Base-by-base conservation (phyloP, 108 stramenopile species). In the Parmales sp. region DNA sequence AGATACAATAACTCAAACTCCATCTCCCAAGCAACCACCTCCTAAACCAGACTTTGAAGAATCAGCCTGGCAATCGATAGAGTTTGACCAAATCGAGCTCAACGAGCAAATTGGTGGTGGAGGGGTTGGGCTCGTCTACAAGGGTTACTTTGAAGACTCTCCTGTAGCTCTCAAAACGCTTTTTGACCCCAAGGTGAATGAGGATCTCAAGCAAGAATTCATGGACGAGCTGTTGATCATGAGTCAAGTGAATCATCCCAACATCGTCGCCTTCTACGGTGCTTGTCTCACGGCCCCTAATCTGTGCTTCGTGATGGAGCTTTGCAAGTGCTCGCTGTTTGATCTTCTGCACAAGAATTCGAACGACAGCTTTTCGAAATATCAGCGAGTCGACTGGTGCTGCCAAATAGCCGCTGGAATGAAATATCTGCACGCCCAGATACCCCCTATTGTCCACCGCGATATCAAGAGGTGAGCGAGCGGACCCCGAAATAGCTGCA, bases 81-180 rank as follows among this genome's bases (percentile, higher is more conserved):
- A n/a, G n/a, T n/a, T n/a, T n/a, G n/a, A n/a, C n/a, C n/a, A n/a
- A n/a, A n/a, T n/a, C n/a, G n/a, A n/a, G n/a, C n/a, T n/a, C n/a
- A n/a, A n/a, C n/a, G 67, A 75, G 34, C 65, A 68, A 19, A 72
- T 81, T n/a, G 80, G 80, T 4, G 77, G 77, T 18, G 80, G 80
- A n/a, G 80, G 80, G 9, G 77, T 81, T 4, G 80, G 72, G 8
- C 2, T 81, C 0, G 68, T 78, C 1, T 77, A 77, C 72, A 13
- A 70, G n/a, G 79, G 76, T 0, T 54, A 1, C 2, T 80, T 31
- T 28, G 34, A 67, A 19, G 65, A 46, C 41, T 1, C 51, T 1
- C 11, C 28, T 5, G 80, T 81, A 11, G 80, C 80, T 1, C n/a
- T 75, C 38, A 81, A 81, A 38, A 69, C 71, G 19, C 71, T 81